Evolutionary conservation across 345 rosid species (phyloP).

Genomic region (Gossypium arboreum): DNA sequence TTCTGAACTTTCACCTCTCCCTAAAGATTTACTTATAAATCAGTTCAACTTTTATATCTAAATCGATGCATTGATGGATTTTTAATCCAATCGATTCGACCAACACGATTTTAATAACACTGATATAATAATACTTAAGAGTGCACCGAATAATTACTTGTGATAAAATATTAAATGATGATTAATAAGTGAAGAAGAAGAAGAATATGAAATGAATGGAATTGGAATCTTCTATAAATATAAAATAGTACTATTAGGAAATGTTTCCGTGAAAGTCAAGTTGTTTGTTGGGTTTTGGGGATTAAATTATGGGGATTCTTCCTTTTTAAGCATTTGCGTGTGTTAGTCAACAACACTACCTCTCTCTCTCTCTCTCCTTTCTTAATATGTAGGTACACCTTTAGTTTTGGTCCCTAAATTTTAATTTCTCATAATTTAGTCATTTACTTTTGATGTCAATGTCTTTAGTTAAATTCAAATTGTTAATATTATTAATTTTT

Average conservation of each 20-base stretch:
- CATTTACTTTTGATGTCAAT: too few relatives aligned
- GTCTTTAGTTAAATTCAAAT: too few relatives aligned
- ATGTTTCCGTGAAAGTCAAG: slow-evolving; percentile 34
- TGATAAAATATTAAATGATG: neutral
- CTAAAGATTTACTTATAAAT: too few relatives aligned
- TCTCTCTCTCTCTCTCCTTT: neutral
- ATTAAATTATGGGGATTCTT: slow-evolving; percentile 13
- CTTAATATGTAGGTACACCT: neutral
- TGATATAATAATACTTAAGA: too few relatives aligned
- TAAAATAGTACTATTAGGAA: neutral
- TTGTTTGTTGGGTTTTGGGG: slow-evolving; percentile 21
- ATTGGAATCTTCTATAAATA: slow-evolving; percentile 12
- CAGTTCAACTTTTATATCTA: too few relatives aligned
- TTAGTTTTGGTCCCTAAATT: neutral
- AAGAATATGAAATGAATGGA: slow-evolving; percentile 8
- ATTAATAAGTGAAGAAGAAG: neutral
- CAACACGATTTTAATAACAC: too few relatives aligned
- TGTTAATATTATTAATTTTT: too few relatives aligned
- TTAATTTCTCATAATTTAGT: too few relatives aligned
- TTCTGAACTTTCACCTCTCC: too few relatives aligned
- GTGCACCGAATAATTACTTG: too few relatives aligned
- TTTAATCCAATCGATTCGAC: too few relatives aligned
- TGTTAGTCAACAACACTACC: neutral
- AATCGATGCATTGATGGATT: too few relatives aligned
- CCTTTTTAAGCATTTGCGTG: slow-evolving; percentile 23